Conservation (phyloP, 441 rosid species). For the Gossypium davidsonii region DNA sequence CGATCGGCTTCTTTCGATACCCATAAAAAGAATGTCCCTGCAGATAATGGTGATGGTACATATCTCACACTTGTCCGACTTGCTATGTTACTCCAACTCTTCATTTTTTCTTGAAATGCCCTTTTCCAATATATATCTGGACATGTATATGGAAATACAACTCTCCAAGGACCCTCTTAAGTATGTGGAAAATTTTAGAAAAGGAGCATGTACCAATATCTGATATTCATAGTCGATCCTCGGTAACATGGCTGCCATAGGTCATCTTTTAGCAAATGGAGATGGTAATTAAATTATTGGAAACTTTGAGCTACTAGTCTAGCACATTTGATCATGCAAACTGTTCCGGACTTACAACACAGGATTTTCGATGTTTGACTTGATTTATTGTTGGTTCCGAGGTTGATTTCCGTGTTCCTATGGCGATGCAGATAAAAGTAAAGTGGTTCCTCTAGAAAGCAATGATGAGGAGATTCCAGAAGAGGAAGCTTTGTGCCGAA, state of each 20-base stretch:
- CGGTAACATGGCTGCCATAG: no score
- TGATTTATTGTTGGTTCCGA: slow-evolving; percentile 2
- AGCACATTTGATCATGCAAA: neutral
- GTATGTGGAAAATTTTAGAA: no score
- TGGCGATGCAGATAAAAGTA: slow-evolving; percentile 49
- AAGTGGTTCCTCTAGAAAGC: slow-evolving; percentile 40
- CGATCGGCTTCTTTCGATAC: slow-evolving; percentile 59
- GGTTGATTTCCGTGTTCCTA: neutral
- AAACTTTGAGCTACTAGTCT: neutral
- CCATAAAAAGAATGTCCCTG: slow-evolving; percentile 27
- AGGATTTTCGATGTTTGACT: neutral
- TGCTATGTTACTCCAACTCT: no score
- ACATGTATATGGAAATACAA: no score
- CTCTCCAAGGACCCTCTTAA: no score
- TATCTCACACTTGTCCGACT: neutral
- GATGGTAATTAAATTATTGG: neutral
- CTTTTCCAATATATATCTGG: no score
- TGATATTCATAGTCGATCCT: no score
- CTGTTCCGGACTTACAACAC: slow-evolving; percentile 9
- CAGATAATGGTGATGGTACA: slow-evolving; percentile 36
- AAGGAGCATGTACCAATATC: no score
- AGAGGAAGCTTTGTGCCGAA: slow-evolving; percentile 89
- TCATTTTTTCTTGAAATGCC: no score
- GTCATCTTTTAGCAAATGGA: no score
- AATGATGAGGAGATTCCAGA: slow-evolving; percentile 87